phyloP scores from a whole-genome alignment of 139 green algal genomes.

The Ettlia oleoabundans region DNA sequence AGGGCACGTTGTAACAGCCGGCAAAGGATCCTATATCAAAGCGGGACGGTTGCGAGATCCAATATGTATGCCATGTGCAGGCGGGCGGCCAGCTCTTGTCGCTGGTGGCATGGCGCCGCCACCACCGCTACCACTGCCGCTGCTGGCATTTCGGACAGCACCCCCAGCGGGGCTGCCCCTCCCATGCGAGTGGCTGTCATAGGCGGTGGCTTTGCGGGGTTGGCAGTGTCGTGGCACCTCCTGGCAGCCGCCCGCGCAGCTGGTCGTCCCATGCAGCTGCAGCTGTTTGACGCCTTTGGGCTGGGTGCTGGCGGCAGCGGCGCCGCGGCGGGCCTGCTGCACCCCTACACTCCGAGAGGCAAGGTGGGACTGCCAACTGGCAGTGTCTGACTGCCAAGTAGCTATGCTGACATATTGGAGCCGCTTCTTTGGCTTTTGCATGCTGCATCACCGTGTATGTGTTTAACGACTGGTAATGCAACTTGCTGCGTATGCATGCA shows the following conservation, averaged over 20 bases:
- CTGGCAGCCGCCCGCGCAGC: slow-evolving; percentile 32
- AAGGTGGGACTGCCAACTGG: slow-evolving; percentile 54
- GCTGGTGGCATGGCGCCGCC: too few species aligned
- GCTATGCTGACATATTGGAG: background rate
- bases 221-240: slow-evolving; percentile 76
- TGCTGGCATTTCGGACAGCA: background rate
- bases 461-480: background rate
- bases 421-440: background rate
- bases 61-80: background rate
- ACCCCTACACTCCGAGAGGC: slow-evolving; percentile 82
- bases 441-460: background rate
- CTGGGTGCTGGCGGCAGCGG: slow-evolving; percentile 87
- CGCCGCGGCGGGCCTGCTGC: slow-evolving; percentile 89
- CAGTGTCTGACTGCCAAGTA: background rate
- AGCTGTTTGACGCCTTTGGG: slow-evolving; percentile 79
- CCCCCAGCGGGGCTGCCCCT: background rate
- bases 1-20: too few species aligned
- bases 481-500: too few species aligned
- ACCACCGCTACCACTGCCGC: background rate
- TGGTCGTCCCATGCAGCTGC: slow-evolving; percentile 53
- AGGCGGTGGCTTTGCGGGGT: slow-evolving; percentile 82
- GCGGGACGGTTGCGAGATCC: too few species aligned
- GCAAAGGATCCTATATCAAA: too few species aligned
- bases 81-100: background rate
- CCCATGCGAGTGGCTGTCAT: slow-evolving; percentile 64